Base-by-base conservation (phyloP, 1,284 basidiomycete genomes). In the Phellinidium pouzarii region DNA sequence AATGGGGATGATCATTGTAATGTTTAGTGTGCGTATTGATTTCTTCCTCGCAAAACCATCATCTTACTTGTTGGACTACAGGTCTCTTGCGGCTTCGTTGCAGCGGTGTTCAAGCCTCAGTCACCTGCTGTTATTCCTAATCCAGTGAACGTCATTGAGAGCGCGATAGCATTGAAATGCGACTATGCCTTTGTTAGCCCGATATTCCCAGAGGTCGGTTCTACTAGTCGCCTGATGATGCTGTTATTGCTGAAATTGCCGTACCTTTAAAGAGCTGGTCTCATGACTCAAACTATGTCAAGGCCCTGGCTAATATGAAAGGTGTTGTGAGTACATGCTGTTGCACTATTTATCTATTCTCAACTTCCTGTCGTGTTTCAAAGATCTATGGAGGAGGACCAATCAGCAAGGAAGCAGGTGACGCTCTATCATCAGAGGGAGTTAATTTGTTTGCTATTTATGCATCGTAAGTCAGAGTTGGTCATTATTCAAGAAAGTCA, bases 311-410 rank as follows among this genome's bases (percentile, higher is more conserved):
- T 20, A 52, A 36, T 9, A 20, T 17, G 19, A 47, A 56, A 14
- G 44, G 43, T 17, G 25, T 52, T 26, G 54, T 55, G 34, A 31
- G 50, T 44, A 17, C 27, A 34, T 5, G n/a, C 8, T 2, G n/a
- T 27, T 17, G 12, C 9, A 25, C 12, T 14, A 36, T 12, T 14
- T 17, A 2, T 36, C 40, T 4, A 31, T 34, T 38, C 14, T 29
- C 22, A 25, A 8, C 25, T 12, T 11, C 25, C 20, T 22, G 17
- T 8, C 7, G 36, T n/a, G 4, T 25, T 46, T 20, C 12, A 12
- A 25, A 68, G 66, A 44, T 66, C 2, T 68, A 52, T 41, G 67
- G 63, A 17, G 68, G 67, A 25, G 64, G 61, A 4, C 61, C 64
- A 6, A 52, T 69, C 4, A 59, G 58, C 23, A 59, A 64, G 31